phyloP scores from a whole-genome alignment of 768 basidiomycete species.

The Boletellus emodensis region DNA sequence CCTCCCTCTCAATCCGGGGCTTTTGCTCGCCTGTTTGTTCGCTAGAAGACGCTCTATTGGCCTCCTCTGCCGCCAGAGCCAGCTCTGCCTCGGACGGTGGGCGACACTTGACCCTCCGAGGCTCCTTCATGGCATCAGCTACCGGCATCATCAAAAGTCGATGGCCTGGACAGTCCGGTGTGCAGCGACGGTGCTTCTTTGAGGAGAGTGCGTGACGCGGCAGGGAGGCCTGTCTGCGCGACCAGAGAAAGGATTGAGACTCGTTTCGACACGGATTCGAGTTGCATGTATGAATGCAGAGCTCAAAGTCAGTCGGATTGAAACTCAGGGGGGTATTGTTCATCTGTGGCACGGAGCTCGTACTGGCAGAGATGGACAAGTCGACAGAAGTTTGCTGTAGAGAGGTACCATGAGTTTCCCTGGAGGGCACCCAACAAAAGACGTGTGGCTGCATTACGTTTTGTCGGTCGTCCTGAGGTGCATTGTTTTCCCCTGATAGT shows the following conservation, averaged over 20 bases:
- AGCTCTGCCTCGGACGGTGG: conserved; percentile 20
- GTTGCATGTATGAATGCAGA: conserved; percentile 28
- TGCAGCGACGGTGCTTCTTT: conserved; percentile 19
- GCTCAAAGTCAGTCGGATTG: conserved; percentile 16
- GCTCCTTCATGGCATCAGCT: conserved; percentile 19
- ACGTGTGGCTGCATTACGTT: conserved; percentile 3
- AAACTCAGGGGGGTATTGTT: not conserved
- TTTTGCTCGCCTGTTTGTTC: not conserved
- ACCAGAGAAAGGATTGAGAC: conserved; percentile 25
- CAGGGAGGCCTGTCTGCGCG: conserved; percentile 17
- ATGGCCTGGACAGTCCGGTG: conserved; percentile 19
- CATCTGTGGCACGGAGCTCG: conserved; percentile 4
- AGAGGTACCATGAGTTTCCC: not conserved
- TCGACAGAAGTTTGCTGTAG: not conserved
- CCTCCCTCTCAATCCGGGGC: not conserved
- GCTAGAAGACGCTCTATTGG: not conserved
- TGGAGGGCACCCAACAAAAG: not conserved
- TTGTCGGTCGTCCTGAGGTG: conserved; percentile 2
- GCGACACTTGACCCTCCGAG: conserved; percentile 21
- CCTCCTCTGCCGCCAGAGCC: conserved; percentile 14
- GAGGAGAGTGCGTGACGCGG: conserved; percentile 26
- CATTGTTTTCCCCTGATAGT: not conserved
- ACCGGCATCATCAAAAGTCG: conserved; percentile 15
- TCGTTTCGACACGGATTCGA: conserved; percentile 23
- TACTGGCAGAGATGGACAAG: not conserved